Conservation (phyloP, 805 yeast species). For the Candida anglica region DNA sequence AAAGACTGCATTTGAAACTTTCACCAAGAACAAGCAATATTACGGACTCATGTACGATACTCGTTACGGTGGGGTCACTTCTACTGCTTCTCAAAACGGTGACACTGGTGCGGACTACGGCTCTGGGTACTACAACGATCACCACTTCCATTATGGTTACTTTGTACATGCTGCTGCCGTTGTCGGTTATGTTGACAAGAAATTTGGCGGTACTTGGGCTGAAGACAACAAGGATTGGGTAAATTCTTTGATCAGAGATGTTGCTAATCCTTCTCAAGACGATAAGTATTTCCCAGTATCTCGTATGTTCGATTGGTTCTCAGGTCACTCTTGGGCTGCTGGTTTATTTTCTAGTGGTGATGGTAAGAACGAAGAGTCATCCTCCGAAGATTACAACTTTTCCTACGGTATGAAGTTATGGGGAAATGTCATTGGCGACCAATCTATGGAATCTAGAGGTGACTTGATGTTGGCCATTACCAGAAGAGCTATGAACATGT, state of each 20-base stretch:
- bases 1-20: conserved; percentile 41
- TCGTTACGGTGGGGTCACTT: conserved; percentile 52
- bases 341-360: conserved; percentile 68
- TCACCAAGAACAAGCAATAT: conserved; percentile 38
- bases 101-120: conserved; percentile 59
- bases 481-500: conserved; percentile 48
- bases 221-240: conserved; percentile 49
- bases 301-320: conserved; percentile 71
- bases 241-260: conserved; percentile 60
- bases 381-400: conserved; percentile 71
- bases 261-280: conserved; percentile 54
- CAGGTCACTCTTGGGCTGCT: conserved; percentile 77
- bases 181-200: conserved; percentile 61
- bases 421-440: conserved; percentile 57
- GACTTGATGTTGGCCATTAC: conserved; percentile 60
- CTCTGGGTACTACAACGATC: conserved; percentile 76
- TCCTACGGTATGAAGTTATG: conserved; percentile 66
- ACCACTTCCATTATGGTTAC: conserved; percentile 86
- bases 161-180: conserved; percentile 80
- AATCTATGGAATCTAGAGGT: conserved; percentile 53
- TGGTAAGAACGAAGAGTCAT: conserved; percentile 73
- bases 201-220: conserved; percentile 53
- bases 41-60: conserved; percentile 56
- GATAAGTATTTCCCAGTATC: conserved; percentile 67
- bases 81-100: conserved; percentile 44